Conservation (phyloP, 805 yeast species). For the Myxozyma neotropica region DNA sequence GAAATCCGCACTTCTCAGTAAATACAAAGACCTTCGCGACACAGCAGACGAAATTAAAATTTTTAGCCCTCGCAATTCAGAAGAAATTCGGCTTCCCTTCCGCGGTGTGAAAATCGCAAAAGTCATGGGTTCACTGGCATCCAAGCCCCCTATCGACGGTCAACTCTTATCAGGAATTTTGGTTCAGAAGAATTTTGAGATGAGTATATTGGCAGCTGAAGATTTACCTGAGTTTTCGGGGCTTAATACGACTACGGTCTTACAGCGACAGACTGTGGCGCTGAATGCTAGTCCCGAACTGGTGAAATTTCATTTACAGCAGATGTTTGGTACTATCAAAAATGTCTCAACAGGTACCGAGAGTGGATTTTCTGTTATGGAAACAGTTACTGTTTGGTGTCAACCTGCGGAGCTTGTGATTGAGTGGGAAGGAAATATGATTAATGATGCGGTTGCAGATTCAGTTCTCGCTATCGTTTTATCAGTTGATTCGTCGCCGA, state of each 20-base stretch:
- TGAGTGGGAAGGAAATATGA: constrained; percentile 87
- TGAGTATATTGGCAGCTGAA: constrained; percentile 77
- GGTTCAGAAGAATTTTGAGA: constrained; percentile 87
- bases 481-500: constrained; percentile 92
- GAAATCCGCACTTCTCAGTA: constrained; percentile 87
- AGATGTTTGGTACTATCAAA: constrained; percentile 89
- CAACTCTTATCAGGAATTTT: constrained; percentile 73
- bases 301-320: constrained; percentile 85
- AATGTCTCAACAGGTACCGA: constrained; percentile 56
- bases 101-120: constrained; percentile 84
- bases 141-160: constrained; percentile 51
- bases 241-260: constrained; percentile 78
- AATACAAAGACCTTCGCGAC: constrained; percentile 76
- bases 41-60: constrained; percentile 90
- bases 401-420: constrained; percentile 53
- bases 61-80: constrained; percentile 90
- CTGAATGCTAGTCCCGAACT: constrained; percentile 81
- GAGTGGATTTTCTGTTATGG: constrained; percentile 45
- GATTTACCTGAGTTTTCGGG: constrained; percentile 90
- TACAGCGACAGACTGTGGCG: constrained; percentile 75
- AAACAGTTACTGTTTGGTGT: constrained; percentile 56
- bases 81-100: constrained; percentile 71
- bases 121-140: constrained; percentile 62
- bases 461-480: constrained; percentile 85
- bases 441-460: constrained; percentile 93